These are phyloP conservation scores for Penicillium sp. DNA, from an alignment of 2,329 filamentous ascomycete species.

Conservation along the genomic window DNA sequence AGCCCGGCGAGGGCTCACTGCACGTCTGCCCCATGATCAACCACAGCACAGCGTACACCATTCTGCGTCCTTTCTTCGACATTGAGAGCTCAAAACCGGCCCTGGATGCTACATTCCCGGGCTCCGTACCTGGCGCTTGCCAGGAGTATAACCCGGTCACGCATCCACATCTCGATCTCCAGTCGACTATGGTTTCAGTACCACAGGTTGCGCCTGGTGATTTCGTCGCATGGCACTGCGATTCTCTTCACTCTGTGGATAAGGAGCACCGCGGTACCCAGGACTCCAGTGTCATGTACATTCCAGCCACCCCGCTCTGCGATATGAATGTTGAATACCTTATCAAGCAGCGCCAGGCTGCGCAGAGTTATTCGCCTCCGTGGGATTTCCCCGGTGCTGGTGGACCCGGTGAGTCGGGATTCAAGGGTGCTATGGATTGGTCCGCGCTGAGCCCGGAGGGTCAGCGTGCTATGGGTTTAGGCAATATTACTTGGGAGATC, in stretches of 20 bases:
- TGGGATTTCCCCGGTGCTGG: constrained; percentile 67
- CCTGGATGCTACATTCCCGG: constrained; percentile 57
- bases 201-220: constrained; percentile 69
- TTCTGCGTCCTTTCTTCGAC: constrained; percentile 81
- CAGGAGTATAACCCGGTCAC: constrained; percentile 65
- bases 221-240: constrained; percentile 77
- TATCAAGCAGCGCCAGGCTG: constrained; percentile 66
- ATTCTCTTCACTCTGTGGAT: constrained; percentile 79
- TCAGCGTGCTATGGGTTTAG: constrained; percentile 56
- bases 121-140: constrained; percentile 64
- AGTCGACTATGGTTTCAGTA: constrained; percentile 68
- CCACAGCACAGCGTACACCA: constrained; percentile 72
- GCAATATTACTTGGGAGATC: constrained; percentile 49
- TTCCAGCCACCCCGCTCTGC: constrained; percentile 80
- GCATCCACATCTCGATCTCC: constrained; percentile 69
- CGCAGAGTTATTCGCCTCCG: constrained; percentile 64
- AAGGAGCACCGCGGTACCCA: constrained; percentile 66
- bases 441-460: constrained; percentile 46
- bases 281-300: constrained; percentile 85
- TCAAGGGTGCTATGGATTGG: constrained; percentile 41
- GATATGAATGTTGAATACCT: constrained; percentile 71
- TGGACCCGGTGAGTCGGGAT: constrained; percentile 42
- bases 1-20: constrained; percentile 73
- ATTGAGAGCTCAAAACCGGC: constrained; percentile 47
- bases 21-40: constrained; percentile 76